These are phyloP conservation scores for Rozella allomycis DNA, from an alignment of 371 early-diverging fungal species.

Conservation along the genomic window DNA sequence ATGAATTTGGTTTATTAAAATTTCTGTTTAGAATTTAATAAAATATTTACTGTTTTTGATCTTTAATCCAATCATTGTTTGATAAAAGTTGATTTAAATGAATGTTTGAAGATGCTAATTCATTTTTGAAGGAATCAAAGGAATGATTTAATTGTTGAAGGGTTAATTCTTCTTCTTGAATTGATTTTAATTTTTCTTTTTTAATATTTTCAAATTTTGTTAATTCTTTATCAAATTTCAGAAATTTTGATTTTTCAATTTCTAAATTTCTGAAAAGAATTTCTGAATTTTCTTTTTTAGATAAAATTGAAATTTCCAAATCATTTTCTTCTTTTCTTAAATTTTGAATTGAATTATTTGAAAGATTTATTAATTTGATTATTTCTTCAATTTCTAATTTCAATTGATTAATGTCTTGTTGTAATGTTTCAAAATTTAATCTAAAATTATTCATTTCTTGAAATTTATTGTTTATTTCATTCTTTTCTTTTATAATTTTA, in stretches of 20 bases:
- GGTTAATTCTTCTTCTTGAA: too few species aligned
- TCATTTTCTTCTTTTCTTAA: conserved; percentile 11
- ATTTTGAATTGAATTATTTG: conserved; percentile 1
- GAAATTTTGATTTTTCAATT: too few species aligned
- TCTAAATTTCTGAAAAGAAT: too few species aligned
- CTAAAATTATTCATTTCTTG: conserved; percentile 1
- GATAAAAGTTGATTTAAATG: background rate
- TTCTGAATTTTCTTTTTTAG: too few species aligned
- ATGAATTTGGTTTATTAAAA: conserved; percentile 56
- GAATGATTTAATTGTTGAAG: too few species aligned
- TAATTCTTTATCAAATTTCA: too few species aligned
- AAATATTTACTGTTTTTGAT: conserved; percentile 50
- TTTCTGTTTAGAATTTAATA: conserved; percentile 9
- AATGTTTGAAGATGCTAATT: background rate
- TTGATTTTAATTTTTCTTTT: too few species aligned
- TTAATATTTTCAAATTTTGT: too few species aligned
- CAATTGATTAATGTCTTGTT: conserved; percentile 3
- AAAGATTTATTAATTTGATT: background rate
- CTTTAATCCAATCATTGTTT: conserved; percentile 55
- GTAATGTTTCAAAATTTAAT: background rate
- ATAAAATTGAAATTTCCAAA: conserved; percentile 6
- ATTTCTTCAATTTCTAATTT: conserved; percentile 2
- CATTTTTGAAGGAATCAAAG: conserved; percentile 1
- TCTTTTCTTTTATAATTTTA: conserved; percentile 1
- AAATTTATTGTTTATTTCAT: background rate